phyloP scores from a whole-genome alignment of 164 flowering plant species.

The Amborella trichopoda region DNA sequence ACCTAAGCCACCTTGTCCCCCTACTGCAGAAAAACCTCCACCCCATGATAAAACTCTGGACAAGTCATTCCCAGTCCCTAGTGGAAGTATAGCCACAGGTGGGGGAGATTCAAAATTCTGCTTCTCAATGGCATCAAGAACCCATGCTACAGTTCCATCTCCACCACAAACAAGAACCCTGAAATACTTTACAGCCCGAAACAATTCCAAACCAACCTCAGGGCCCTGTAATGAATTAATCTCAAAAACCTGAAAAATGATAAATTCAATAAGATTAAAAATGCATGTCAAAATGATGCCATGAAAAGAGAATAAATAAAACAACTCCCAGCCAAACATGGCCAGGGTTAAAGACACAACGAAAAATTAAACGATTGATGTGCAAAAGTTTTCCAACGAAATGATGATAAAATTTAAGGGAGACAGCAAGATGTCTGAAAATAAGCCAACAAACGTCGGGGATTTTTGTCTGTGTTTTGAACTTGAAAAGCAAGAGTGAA shows the following conservation, averaged over 20 bases:
- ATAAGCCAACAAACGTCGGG: too few species aligned
- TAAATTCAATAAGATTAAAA: too few species aligned
- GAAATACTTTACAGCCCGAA: conserved; percentile 84
- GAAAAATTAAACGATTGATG: too few species aligned
- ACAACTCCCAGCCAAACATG: too few species aligned
- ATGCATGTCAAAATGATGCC: too few species aligned
- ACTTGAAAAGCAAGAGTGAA: too few species aligned
- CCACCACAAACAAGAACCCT: conserved; percentile 97
- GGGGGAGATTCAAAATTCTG: conserved; percentile 97
- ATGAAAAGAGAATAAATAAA: too few species aligned
- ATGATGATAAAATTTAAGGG: too few species aligned
- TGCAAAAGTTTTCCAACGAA: too few species aligned
- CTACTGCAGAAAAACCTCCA: conserved; percentile 89
- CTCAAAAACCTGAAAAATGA: conserved; percentile 65
- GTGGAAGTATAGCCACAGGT: conserved; percentile 97
- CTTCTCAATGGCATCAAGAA: conserved; percentile 84
- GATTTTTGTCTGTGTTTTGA: too few species aligned
- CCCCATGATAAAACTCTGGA: conserved; percentile 99
- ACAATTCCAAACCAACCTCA: conserved; percentile 74
- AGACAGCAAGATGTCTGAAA: too few species aligned
- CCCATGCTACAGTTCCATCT: conserved; percentile 99
- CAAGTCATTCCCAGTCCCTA: conserved; percentile 97
- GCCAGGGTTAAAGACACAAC: too few species aligned
- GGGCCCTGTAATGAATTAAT: conserved; percentile 85
- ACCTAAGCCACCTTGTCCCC: conserved; percentile 91